Percentiles rank a stretch among this genome's conserved stretches.
These are phyloP conservation scores for Fusarium oxysporum DNA, from an alignment of 2,329 filamentous ascomycete genomes.

Conservation along the genomic window DNA sequence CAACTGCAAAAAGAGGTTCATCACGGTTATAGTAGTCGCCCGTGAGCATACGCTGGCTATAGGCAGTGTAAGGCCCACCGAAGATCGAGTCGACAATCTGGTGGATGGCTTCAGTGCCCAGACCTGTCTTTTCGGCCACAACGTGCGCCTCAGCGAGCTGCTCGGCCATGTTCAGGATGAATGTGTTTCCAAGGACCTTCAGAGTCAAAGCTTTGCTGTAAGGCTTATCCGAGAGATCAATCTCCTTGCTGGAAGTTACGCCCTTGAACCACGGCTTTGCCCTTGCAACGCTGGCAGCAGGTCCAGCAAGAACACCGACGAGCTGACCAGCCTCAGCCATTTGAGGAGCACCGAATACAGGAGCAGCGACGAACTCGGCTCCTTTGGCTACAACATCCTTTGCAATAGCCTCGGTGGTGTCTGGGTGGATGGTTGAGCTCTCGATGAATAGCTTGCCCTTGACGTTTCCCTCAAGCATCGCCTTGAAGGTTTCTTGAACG, in stretches of 20 bases:
- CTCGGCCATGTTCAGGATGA: slow-evolving; percentile 85
- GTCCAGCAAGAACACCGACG: slow-evolving; percentile 78
- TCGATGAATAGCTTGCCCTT: slow-evolving; percentile 85
- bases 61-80: slow-evolving; percentile 79
- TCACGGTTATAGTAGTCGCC: slow-evolving; percentile 83
- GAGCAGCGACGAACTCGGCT: slow-evolving; percentile 78
- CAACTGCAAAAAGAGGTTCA: slow-evolving; percentile 84
- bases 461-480: slow-evolving; percentile 65
- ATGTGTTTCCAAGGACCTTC: slow-evolving; percentile 88
- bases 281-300: slow-evolving; percentile 67
- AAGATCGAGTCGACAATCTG: slow-evolving; percentile 79
- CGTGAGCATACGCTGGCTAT: slow-evolving; percentile 77
- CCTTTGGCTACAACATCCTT: slow-evolving; percentile 67
- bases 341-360: slow-evolving; percentile 77
- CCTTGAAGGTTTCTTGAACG: slow-evolving; percentile 70
- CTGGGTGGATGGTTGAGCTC: slow-evolving; percentile 88
- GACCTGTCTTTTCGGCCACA: slow-evolving; percentile 81
- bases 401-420: slow-evolving; percentile 77
- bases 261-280: slow-evolving; percentile 78
- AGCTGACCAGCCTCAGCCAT: slow-evolving; percentile 78
- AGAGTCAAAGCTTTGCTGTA: slow-evolving; percentile 76
- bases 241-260: slow-evolving; percentile 75
- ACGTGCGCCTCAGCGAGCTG: slow-evolving; percentile 82
- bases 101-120: slow-evolving; percentile 78
- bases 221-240: slow-evolving; percentile 77